These are phyloP conservation scores for Lumnitzera racemosa DNA, from an alignment of 345 rosid genomes.

Conservation along the genomic window DNA sequence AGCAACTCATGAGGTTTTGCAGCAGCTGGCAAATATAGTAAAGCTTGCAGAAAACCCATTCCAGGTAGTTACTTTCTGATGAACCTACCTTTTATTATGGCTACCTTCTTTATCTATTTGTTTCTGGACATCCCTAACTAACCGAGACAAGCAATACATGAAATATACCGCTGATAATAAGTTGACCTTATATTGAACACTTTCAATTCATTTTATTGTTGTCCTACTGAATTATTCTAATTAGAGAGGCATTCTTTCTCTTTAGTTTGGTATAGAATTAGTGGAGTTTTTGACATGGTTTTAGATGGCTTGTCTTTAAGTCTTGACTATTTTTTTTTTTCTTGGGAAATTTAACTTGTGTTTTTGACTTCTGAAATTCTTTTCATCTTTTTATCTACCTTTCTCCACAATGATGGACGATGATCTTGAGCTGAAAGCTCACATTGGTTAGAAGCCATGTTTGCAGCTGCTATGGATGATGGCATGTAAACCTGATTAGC, in stretches of 20 bases:
- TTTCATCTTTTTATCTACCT: neutral
- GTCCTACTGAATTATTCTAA: no score
- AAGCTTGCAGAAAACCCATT: conserved; percentile 77
- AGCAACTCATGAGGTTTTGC: conserved; percentile 55
- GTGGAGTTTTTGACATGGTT: neutral
- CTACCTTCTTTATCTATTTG: no score
- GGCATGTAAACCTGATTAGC: neutral
- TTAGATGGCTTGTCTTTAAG: neutral
- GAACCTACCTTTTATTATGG: neutral
- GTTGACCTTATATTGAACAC: no score
- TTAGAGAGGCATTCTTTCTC: no score
- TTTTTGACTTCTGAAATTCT: neutral
- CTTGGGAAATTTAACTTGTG: neutral
- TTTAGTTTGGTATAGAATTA: no score
- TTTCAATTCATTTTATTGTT: no score
- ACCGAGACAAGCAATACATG: no score
- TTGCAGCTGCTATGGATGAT: neutral
- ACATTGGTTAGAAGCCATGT: no score
- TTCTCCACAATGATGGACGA: no score
- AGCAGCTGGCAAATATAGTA: conserved; percentile 77
- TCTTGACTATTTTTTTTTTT: neutral
- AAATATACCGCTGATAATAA: no score
- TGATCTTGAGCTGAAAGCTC: no score
- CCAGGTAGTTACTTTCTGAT: conserved; percentile 44
- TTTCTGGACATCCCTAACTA: no score